A percentile compares a stretch with the other conserved stretches of the same genome.
phyloP scores from a whole-genome alignment of 768 basidiomycete species.

The Lepiota venenata region DNA sequence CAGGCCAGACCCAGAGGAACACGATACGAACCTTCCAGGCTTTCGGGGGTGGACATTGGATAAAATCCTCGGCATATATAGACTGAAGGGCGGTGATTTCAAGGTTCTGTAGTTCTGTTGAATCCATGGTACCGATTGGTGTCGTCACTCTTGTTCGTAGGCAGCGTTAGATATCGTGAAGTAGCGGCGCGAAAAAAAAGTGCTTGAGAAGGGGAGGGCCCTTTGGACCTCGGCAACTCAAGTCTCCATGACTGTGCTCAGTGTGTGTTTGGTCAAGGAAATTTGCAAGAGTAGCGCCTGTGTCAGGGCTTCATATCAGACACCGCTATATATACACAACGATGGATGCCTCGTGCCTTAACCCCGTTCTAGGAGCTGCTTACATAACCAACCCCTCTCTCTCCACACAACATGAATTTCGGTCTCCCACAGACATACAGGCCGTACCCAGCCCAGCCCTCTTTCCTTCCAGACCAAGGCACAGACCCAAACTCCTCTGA shows the following conservation, averaged over 20 bases:
- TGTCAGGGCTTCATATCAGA: not conserved
- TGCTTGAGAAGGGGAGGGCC: constrained; percentile 64
- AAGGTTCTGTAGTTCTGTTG: constrained; percentile 54
- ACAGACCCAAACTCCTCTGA: constrained; percentile 58
- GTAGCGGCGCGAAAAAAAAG: constrained; percentile 27
- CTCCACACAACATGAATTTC: too few species aligned
- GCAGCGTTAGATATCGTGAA: constrained; percentile 15
- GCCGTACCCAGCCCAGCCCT: too few species aligned
- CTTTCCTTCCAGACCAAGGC: constrained; percentile 20
- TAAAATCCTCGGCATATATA: constrained; percentile 79
- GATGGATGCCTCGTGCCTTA: too few species aligned
- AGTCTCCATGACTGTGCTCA: constrained; percentile 53
- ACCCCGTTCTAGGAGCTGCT: too few species aligned
- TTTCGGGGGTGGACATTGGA: constrained; percentile 68
- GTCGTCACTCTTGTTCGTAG: constrained; percentile 7
- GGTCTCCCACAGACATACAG: too few species aligned
- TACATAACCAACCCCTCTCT: too few species aligned
- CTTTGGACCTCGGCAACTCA: constrained; percentile 72
- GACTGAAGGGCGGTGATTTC: constrained; percentile 80
- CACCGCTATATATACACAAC: too few species aligned
- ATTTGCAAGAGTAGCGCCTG: not conserved
- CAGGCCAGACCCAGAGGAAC: not conserved
- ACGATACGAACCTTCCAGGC: constrained; percentile 72
- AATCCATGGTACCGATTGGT: constrained; percentile 52
- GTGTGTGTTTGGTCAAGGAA: not conserved